Base-by-base conservation (phyloP, 305 asterid genomes). In the Plantago lanceolata region DNA sequence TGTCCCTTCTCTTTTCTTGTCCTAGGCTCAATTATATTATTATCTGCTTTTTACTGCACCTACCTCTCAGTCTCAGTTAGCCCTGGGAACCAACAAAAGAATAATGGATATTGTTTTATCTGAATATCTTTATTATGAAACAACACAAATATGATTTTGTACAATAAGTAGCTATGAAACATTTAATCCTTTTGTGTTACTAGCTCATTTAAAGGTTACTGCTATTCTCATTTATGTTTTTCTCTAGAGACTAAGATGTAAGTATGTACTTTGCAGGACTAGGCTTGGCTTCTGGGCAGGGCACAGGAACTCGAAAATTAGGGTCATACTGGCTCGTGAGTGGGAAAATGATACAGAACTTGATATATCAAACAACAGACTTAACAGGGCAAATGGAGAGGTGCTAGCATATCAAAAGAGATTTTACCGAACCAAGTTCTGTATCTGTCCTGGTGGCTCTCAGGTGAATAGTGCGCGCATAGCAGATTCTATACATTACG, bases 401-500 rank as follows among this genome's bases (percentile, higher is more conserved):
- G n/a, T n/a, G n/a, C 87, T 89, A 12, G 77, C 77, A 70, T 93
- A 93, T 73, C 99, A 93, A 63, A 89, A 83, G 88, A 83, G 87
- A 64, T 93, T 93, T 76, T 93, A 93, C 79, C 78, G 78, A 71
- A 83, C 85, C 28, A 93, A 93, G 71, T 93, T 85, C 81, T 93
- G 99, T 81, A 84, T 89, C 68, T 93, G 99, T 79, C 99, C 99
- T 21, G 97, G 99, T 73, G 99, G 97, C 73, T 93, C 99, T 72
- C 99, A 93, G 78, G 99, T 89, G 75, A 86, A 89, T 69, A 86
- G 95, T 75, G 96, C 95, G 64, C 95, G 96, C 55, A 80, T 89
- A 74, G 69, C 98, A 64, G 96, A 91, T 78, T 86, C 98, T 31
- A 89, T 89, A 70, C 96, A 92, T 74, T 89, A 92, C 48, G 96